Base-by-base conservation (phyloP, 331 rosid genomes). In the Malus hybrid region DNA sequence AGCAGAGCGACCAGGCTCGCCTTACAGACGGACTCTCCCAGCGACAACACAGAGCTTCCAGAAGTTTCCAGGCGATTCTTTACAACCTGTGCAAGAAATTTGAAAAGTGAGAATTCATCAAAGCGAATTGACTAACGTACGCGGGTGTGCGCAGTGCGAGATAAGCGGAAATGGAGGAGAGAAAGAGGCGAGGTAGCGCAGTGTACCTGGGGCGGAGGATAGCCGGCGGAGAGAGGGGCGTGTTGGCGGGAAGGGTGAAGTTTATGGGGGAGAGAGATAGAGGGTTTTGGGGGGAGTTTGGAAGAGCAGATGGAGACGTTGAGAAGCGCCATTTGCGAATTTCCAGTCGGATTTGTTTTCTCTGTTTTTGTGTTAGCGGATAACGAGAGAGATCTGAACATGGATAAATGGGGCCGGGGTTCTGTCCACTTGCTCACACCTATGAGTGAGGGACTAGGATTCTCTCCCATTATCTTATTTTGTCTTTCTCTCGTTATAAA, bases 1-100 rank as follows among this genome's bases (percentile, higher is more conserved):
- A 92, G 81, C 55, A 92, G 76, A 79, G 91, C 97, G 69, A 86
- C 79, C 5, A 92, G 69, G 83, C 85, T 76, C n/a, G 93, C 87
- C 22, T 80, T 55, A 15, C 95, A 80, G 7, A 86, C 77, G 16
- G 93, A 86, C 72, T 81, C 88, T 1, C 75, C 71, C 31, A 88
- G 14, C 55, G 87, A 75, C 48, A 83, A 12, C 31, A 80, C 64
- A 3, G 62, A 55, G 34, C 61, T 79, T 65, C 61, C 78, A 74
- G 85, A 55, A 42, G 84, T 22, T 84, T 80, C 83, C 24, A 13
- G 61, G 22, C 10, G 64, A 33, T 80, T 86, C 79, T 77, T 85
- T 20, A 31, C n/a, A 6, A 50, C 76, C 76, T 77, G 83, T 18
- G 68, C 12, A 19, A 22, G 54, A 70, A 24, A 66, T 3, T 52